Evolutionary conservation across 495 filamentous ascomycete species (phyloP).

Genomic region (Apodospora peruviana): DNA sequence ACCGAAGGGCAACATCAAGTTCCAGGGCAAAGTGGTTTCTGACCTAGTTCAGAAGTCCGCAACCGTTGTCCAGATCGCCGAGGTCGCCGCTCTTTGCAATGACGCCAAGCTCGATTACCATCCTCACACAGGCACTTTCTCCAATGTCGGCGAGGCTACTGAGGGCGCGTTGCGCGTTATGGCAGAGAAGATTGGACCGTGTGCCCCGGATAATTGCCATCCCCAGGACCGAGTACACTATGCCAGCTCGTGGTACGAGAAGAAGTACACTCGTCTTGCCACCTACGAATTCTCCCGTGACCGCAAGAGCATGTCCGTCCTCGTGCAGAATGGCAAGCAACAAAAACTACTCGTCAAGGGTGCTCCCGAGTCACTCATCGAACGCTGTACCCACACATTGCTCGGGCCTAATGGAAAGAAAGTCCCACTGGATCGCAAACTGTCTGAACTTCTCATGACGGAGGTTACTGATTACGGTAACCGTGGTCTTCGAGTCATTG

Average conservation of each 20-base stretch:
- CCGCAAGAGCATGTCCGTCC: conserved; percentile 98
- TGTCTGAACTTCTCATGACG: conserved; percentile 60
- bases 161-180: conserved; percentile 89
- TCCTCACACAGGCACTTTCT: conserved; percentile 61
- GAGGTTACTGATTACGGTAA: conserved; percentile 88
- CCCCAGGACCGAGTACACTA: conserved; percentile 61
- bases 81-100: conserved; percentile 89
- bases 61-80: conserved; percentile 73
- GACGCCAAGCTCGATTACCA: conserved; percentile 81
- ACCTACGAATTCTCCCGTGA: conserved; percentile 98
- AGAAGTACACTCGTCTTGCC: conserved; percentile 63
- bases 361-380: conserved; percentile 88
- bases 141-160: conserved; percentile 90
- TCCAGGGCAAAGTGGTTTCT: conserved; percentile 59
- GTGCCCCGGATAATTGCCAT: conserved; percentile 32
- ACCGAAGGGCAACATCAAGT: conserved; percentile 68
- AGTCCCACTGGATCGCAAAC: conserved; percentile 61
- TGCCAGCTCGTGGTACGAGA: conserved; percentile 81
- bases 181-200: conserved; percentile 85
- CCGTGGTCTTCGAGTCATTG: conserved; percentile 89
- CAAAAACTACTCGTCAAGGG: conserved; percentile 93
- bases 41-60: conserved; percentile 70
- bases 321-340: conserved; percentile 61
- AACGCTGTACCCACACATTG: conserved; percentile 77
- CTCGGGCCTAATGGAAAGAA: conserved; percentile 70